Evolutionary conservation across 1,284 basidiomycete species (phyloP).

Genomic region (Exobasidium cylindrosporum): DNA sequence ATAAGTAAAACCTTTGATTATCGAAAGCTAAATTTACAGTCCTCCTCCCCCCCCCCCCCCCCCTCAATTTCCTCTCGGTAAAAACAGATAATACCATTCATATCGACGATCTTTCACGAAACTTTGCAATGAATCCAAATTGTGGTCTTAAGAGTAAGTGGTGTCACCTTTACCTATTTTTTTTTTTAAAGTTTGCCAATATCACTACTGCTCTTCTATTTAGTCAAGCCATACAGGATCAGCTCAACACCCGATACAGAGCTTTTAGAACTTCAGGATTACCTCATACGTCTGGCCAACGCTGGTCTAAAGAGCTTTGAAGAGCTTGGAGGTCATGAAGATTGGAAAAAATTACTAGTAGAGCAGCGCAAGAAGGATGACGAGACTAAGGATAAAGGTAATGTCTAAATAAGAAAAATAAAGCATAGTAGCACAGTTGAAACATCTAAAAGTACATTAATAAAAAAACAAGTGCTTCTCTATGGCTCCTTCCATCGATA

Average conservation of each 20-base stretch:
- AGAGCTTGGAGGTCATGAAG: slow-evolving; percentile 22
- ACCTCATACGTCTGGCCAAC: slow-evolving; percentile 36
- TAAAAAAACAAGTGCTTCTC: background rate
- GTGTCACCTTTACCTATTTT: slow-evolving; percentile 65
- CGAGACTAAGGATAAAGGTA: background rate
- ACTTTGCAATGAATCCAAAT: slow-evolving; percentile 80
- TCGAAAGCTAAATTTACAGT: background rate
- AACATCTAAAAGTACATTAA: background rate
- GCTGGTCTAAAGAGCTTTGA: slow-evolving; percentile 26
- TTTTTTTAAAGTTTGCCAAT: too few species aligned
- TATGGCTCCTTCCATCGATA: slow-evolving; percentile 29
- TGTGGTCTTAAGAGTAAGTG: slow-evolving; percentile 79
- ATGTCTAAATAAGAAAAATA: background rate
- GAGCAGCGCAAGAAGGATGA: background rate
- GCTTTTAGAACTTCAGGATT: slow-evolving; percentile 26
- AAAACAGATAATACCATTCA: slow-evolving; percentile 78
- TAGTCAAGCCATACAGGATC: slow-evolving; percentile 21
- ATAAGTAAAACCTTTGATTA: too few species aligned
- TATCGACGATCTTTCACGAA: slow-evolving; percentile 73
- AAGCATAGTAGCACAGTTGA: background rate
- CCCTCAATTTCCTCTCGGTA: slow-evolving; percentile 58
- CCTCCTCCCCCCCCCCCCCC: background rate
- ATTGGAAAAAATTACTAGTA: slow-evolving; percentile 25
- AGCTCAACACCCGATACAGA: slow-evolving; percentile 41
- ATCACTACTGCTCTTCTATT: background rate